Percentiles rank a stretch among this genome's conserved stretches.
phyloP scores from a whole-genome alignment of 345 rosid genomes.

The Camelina hispida region DNA sequence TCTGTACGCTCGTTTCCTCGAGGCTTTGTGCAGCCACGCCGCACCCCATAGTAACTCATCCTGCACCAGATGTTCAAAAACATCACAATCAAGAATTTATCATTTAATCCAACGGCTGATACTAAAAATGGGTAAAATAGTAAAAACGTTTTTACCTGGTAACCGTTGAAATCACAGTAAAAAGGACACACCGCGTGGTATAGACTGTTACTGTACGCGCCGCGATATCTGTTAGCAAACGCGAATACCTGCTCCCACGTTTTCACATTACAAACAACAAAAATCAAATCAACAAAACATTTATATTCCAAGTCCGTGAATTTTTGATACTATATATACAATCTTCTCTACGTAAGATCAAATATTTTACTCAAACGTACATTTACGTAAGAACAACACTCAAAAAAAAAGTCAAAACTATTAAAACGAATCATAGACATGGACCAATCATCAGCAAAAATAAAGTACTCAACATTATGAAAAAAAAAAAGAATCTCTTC shows the following conservation, averaged over 20 bases:
- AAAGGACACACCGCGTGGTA: slow-evolving; percentile 85
- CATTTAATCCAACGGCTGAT: slow-evolving; percentile 23
- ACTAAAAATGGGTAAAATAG: slow-evolving; percentile 25
- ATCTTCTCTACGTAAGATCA: slow-evolving; percentile 31
- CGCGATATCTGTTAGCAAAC: slow-evolving; percentile 86
- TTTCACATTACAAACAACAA: not conserved
- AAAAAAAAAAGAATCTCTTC: slow-evolving; percentile 34
- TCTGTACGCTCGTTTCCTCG: slow-evolving; percentile 68
- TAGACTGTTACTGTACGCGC: slow-evolving; percentile 80
- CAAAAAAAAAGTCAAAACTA: slow-evolving; percentile 12
- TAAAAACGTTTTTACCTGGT: slow-evolving; percentile 58
- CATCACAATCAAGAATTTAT: not conserved
- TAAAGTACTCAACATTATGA: slow-evolving; percentile 35
- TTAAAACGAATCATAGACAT: slow-evolving; percentile 32
- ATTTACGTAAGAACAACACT: slow-evolving; percentile 25
- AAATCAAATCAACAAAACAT: not conserved
- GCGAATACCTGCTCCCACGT: slow-evolving; percentile 69
- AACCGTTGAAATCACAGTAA: slow-evolving; percentile 94
- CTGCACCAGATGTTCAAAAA: slow-evolving; percentile 42
- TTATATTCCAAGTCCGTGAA: slow-evolving; percentile 33
- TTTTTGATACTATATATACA: not conserved
- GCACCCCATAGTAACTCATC: slow-evolving; percentile 99
- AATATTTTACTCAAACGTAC: slow-evolving; percentile 39
- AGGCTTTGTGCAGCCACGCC: slow-evolving; percentile 95
- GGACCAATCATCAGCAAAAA: slow-evolving; percentile 18